phyloP scores from a whole-genome alignment of 768 basidiomycete genomes.

The Lanmaoa rubissima region DNA sequence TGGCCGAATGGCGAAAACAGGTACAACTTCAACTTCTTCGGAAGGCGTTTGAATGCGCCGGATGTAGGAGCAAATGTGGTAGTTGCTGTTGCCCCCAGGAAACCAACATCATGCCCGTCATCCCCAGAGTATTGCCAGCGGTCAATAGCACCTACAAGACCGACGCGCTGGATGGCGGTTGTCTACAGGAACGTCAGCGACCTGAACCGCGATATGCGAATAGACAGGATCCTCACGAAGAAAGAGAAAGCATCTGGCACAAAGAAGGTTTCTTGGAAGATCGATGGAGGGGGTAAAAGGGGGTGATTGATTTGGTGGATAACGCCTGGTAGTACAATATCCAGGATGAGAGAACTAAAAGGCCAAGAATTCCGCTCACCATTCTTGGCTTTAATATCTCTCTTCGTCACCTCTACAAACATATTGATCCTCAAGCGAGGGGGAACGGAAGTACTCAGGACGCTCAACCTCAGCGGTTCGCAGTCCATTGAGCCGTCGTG shows the following conservation, averaged over 20 bases:
- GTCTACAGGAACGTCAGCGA: constrained; percentile 5
- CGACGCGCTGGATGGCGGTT: constrained; percentile 12
- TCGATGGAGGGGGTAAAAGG: constrained; percentile 10
- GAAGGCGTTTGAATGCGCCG: constrained; percentile 9
- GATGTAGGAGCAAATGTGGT: constrained; percentile 9
- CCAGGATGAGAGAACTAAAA: background rate
- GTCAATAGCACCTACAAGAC: constrained; percentile 9
- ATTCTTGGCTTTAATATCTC: constrained; percentile 8
- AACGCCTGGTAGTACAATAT: background rate
- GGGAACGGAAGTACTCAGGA: constrained; percentile 34
- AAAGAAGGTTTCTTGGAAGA: constrained; percentile 15
- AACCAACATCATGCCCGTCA: background rate
- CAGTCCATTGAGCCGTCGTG: constrained; percentile 42
- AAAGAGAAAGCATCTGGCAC: constrained; percentile 8
- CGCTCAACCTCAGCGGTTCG: constrained; percentile 45
- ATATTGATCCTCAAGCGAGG: constrained; percentile 30
- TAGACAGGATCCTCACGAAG: constrained; percentile 5
- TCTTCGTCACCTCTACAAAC: constrained; percentile 9
- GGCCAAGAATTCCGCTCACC: background rate
- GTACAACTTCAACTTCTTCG: constrained; percentile 5
- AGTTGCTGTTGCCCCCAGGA: constrained; percentile 2
- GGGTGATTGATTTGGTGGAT: constrained; percentile 16
- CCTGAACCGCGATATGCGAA: background rate
- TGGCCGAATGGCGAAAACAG: constrained; percentile 14
- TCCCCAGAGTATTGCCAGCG: background rate